Evolutionary conservation across 2,329 filamentous ascomycete genomes (phyloP).

Genomic region (Stemphylium beticola): DNA sequence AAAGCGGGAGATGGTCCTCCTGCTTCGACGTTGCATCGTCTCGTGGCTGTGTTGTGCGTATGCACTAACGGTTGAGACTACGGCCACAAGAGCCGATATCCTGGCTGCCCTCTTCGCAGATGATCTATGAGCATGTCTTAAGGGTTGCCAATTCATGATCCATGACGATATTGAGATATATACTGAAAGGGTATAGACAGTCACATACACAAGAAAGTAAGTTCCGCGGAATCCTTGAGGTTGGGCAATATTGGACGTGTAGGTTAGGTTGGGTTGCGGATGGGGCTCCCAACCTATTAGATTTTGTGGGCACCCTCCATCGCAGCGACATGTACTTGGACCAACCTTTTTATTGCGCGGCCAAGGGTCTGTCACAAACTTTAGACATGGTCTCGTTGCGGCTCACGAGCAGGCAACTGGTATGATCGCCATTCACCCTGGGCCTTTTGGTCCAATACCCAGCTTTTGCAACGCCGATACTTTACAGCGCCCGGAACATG

Average conservation of each 20-base stretch:
- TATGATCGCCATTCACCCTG: slow-evolving; percentile 11
- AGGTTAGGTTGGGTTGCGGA: background rate
- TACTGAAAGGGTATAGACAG: background rate
- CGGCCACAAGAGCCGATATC: background rate
- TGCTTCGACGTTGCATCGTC: background rate
- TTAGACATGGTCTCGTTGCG: slow-evolving; percentile 2
- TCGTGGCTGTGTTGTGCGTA: background rate
- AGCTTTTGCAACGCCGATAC: slow-evolving; percentile 12
- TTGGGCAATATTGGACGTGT: background rate
- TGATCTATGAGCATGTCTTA: too few species aligned
- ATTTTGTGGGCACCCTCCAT: slow-evolving; percentile 2
- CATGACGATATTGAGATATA: background rate
- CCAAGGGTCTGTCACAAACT: too few species aligned
- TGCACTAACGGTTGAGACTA: background rate
- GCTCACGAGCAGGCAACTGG: slow-evolving; percentile 8
- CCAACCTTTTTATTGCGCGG: background rate
- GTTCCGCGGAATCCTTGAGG: too few species aligned
- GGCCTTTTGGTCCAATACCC: slow-evolving; percentile 7
- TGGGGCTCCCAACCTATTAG: background rate
- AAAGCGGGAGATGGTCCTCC: slow-evolving; percentile 1
- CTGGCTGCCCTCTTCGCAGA: background rate
- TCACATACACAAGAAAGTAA: background rate
- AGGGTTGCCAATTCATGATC: too few species aligned
- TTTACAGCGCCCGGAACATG: slow-evolving; percentile 1
- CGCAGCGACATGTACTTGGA: background rate